Percentiles rank a stretch among this genome's conserved stretches.
Evolutionary conservation across 768 basidiomycete genomes (phyloP).

Genomic region (Lentinus brumalis): DNA sequence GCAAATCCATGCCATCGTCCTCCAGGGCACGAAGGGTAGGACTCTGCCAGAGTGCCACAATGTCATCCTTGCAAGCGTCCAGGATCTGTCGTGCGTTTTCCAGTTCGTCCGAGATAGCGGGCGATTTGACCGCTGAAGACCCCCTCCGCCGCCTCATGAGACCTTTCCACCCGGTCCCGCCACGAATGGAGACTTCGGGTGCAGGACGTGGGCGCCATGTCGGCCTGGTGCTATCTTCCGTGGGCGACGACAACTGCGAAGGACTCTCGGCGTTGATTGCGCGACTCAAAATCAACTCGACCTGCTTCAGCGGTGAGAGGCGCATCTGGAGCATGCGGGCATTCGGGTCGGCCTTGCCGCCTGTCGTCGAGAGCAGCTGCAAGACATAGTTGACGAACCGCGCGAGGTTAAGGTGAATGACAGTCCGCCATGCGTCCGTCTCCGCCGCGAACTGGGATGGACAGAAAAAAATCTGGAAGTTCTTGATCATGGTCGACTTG

Average conservation of each 20-base stretch:
- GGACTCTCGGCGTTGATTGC: slow-evolving; percentile 38
- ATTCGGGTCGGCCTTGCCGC: not conserved
- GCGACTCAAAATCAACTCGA: slow-evolving; percentile 50
- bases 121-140: slow-evolving; percentile 4
- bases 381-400: slow-evolving; percentile 46
- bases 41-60: slow-evolving; percentile 13
- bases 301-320: slow-evolving; percentile 52
- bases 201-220: slow-evolving; percentile 31
- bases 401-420: slow-evolving; percentile 65
- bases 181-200: slow-evolving; percentile 50
- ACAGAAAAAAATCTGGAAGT: slow-evolving; percentile 59
- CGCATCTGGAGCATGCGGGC: slow-evolving; percentile 45
- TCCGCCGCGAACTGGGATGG: slow-evolving; percentile 58
- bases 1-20: slow-evolving; percentile 11
- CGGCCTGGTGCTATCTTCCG: slow-evolving; percentile 10
- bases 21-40: not conserved
- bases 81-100: slow-evolving; percentile 45
- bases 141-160: slow-evolving; percentile 31
- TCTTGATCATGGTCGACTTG: slow-evolving; percentile 63
- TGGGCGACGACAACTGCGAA: slow-evolving; percentile 19
- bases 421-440: slow-evolving; percentile 56
- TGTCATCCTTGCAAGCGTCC: slow-evolving; percentile 44
- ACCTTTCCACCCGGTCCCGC: slow-evolving; percentile 48
- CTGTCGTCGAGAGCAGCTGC: slow-evolving; percentile 35
- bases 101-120: slow-evolving; percentile 33